phyloP scores from a whole-genome alignment of 176 grass and related monocot genomes.

The Oryza brachyantha region DNA sequence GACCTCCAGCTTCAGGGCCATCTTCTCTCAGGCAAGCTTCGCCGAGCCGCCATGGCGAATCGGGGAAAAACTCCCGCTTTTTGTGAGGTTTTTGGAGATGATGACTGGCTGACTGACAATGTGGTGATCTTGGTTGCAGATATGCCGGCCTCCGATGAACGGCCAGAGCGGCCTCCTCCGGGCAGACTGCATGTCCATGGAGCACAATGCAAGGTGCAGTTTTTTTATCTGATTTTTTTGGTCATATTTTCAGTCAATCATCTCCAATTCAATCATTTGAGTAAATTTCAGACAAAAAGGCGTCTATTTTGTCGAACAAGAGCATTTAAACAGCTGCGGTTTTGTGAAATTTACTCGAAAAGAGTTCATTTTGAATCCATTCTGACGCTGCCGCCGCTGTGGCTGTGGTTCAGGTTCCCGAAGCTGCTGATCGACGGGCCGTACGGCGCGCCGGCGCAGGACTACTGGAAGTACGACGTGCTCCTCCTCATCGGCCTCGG shows the following conservation, averaged over 20 bases:
- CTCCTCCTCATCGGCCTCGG: conserved; percentile 94
- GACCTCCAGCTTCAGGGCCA: conserved; percentile 59
- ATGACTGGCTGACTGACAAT: not conserved
- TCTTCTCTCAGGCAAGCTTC: conserved; percentile 56
- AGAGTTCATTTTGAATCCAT: too few species aligned
- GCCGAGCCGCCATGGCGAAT: not conserved
- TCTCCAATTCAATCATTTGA: too few species aligned
- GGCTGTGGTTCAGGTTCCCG: conserved; percentile 35
- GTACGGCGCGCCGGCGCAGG: conserved; percentile 90
- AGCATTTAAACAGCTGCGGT: too few species aligned
- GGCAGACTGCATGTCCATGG: conserved; percentile 47
- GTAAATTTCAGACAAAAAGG: too few species aligned
- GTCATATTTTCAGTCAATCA: too few species aligned
- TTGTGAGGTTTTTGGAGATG: not conserved
- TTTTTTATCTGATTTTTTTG: too few species aligned
- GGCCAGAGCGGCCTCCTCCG: conserved; percentile 74
- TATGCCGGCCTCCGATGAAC: conserved; percentile 48
- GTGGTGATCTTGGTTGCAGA: conserved; percentile 34
- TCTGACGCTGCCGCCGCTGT: not conserved
- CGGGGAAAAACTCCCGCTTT: not conserved
- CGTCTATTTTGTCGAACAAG: too few species aligned
- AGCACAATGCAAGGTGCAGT: conserved; percentile 37
- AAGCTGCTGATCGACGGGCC: conserved; percentile 85
- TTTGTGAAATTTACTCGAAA: too few species aligned
- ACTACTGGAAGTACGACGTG: conserved; percentile 94